phyloP scores from a whole-genome alignment of 1,284 basidiomycete species.

The Prillingera fragicola region DNA sequence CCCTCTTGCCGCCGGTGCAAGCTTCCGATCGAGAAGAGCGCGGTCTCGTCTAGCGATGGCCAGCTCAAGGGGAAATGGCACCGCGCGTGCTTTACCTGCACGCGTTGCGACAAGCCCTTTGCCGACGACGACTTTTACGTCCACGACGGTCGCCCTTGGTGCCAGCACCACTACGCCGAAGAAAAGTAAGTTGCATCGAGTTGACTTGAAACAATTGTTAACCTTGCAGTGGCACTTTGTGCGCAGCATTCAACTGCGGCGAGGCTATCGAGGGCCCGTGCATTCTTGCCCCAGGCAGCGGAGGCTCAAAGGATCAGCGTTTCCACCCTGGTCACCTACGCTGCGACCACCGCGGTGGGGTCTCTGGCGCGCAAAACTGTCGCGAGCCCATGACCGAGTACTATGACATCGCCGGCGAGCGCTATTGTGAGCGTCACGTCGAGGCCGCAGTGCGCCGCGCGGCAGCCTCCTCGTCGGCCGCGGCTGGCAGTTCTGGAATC shows the following conservation, averaged over 20 bases:
- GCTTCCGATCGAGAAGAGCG: conserved; percentile 76
- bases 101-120: conserved; percentile 75
- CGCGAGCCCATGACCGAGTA: conserved; percentile 56
- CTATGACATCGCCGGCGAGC: conserved; percentile 73
- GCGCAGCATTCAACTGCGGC: conserved; percentile 67
- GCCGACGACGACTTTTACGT: conserved; percentile 84
- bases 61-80: conserved; percentile 91
- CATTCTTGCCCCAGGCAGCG: conserved; percentile 61
- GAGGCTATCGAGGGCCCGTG: conserved; percentile 86
- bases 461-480: background rate
- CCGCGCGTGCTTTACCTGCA: conserved; percentile 78
- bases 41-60: conserved; percentile 82
- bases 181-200: conserved; percentile 54
- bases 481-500: too few relatives aligned
- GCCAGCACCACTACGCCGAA: conserved; percentile 84
- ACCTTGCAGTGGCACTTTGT: conserved; percentile 60
- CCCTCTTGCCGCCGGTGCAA: conserved; percentile 78
- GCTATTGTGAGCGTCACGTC: conserved; percentile 74
- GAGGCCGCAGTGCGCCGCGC: conserved; percentile 19
- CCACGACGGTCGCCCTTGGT: conserved; percentile 75
- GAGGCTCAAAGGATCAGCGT: conserved; percentile 53
- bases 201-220: conserved; percentile 4
- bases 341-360: conserved; percentile 53
- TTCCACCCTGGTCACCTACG: conserved; percentile 80
- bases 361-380: conserved; percentile 28